Percentiles rank a stretch among this genome's conserved stretches.
phyloP scores from a whole-genome alignment of 805 yeast species.

The Suhomyces xylopsoci region DNA sequence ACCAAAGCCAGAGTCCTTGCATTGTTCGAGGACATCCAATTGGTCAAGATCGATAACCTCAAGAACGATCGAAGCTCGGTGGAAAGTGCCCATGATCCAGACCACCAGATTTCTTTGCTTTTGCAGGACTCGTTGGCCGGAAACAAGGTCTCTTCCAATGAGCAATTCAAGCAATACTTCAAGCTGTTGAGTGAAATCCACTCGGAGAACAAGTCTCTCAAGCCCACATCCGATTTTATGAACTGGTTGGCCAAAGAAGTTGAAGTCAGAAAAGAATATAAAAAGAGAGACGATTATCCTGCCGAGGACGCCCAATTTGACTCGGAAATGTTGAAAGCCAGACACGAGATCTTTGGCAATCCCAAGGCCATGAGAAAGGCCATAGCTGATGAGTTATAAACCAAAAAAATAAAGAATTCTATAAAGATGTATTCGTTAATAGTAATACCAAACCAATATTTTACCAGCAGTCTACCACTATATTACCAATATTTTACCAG shows the following conservation, averaged over 20 bases:
- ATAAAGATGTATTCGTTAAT: too few species aligned
- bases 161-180: slow-evolving; percentile 10
- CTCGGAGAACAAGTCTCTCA: slow-evolving; percentile 22
- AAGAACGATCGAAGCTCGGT: slow-evolving; percentile 14
- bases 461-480: too few species aligned
- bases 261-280: slow-evolving; percentile 22
- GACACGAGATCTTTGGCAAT: slow-evolving; percentile 77
- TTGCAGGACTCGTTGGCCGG: slow-evolving; percentile 32
- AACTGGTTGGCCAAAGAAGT: slow-evolving; percentile 58
- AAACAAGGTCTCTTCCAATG: slow-evolving; percentile 11
- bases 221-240: slow-evolving; percentile 45
- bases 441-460: too few species aligned
- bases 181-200: slow-evolving; percentile 31
- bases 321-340: slow-evolving; percentile 31
- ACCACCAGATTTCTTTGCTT: slow-evolving; percentile 31
- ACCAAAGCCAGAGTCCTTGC: slow-evolving; percentile 41
- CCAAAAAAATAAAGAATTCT: too few species aligned
- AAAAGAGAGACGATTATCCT: slow-evolving; percentile 26
- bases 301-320: slow-evolving; percentile 37
- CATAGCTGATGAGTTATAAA: slow-evolving; percentile 44
- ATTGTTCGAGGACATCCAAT: slow-evolving; percentile 45
- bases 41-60: slow-evolving; percentile 11
- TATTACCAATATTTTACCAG: too few species aligned
- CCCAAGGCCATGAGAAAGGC: slow-evolving; percentile 67
- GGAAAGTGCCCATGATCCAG: slow-evolving; percentile 19